A percentile compares a stretch with the other conserved stretches of the same genome.
Evolutionary conservation across 2,329 filamentous ascomycete species (phyloP).

Genomic region (Gnomoniopsis sp.): DNA sequence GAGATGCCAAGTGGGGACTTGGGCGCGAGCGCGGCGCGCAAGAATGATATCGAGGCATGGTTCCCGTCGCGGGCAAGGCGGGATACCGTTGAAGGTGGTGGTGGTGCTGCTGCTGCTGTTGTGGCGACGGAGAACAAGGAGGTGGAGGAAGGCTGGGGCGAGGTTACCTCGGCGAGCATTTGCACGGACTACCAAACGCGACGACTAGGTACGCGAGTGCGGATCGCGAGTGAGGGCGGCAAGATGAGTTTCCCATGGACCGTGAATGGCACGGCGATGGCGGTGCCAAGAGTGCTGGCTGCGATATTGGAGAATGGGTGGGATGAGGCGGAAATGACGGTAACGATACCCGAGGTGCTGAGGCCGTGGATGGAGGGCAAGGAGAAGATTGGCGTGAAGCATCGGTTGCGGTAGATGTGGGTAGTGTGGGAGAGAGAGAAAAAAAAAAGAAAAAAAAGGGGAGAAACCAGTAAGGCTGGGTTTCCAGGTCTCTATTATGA

Average conservation of each 20-base stretch:
- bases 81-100: background rate
- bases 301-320: slow-evolving; percentile 89
- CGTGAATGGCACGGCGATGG: slow-evolving; percentile 89
- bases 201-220: slow-evolving; percentile 72
- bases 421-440: too few species aligned
- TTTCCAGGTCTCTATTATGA: too few species aligned
- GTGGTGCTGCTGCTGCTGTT: too few species aligned
- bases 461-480: too few species aligned
- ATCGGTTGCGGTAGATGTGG: slow-evolving; percentile 20
- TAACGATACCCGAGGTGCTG: slow-evolving; percentile 75
- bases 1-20: slow-evolving; percentile 91
- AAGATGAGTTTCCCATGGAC: slow-evolving; percentile 78
- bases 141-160: slow-evolving; percentile 76
- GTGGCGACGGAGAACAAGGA: slow-evolving; percentile 30
- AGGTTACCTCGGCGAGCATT: slow-evolving; percentile 85
- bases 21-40: slow-evolving; percentile 81
- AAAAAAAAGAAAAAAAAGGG: too few species aligned
- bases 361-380: slow-evolving; percentile 79
- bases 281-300: slow-evolving; percentile 84
- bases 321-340: slow-evolving; percentile 64
- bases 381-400: slow-evolving; percentile 55
- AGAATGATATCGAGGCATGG: slow-evolving; percentile 90
- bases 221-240: slow-evolving; percentile 39
- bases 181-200: slow-evolving; percentile 95
- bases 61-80: slow-evolving; percentile 68